Evolutionary conservation across 257 asterid genomes (phyloP).

Genomic region (Plantago elongata): DNA sequence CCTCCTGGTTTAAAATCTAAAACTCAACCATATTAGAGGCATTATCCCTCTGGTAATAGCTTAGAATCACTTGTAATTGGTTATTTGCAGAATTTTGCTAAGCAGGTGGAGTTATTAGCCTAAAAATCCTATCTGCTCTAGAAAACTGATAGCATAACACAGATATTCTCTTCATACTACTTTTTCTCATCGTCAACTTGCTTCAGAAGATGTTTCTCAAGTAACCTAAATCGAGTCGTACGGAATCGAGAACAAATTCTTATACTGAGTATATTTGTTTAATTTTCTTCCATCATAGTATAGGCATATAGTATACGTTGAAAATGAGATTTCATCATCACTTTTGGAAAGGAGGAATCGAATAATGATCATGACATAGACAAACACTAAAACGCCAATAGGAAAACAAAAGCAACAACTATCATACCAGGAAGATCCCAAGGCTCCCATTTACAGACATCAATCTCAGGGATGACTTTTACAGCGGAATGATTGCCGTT

Average conservation of each 20-base stretch:
- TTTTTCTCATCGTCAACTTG: neutral
- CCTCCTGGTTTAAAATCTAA: neutral
- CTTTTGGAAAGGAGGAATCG: conserved; percentile 6
- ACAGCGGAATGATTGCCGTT: conserved; percentile 67
- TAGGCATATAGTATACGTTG: neutral
- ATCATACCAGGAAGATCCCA: conserved; percentile 80
- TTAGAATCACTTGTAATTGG: too few relatives aligned
- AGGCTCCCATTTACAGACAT: conserved; percentile 88
- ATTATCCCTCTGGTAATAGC: too few relatives aligned
- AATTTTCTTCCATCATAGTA: neutral
- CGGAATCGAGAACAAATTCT: conserved; percentile 10
- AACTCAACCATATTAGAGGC: neutral
- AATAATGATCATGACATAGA: conserved; percentile 8
- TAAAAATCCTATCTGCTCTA: too few relatives aligned
- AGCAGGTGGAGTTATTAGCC: too few relatives aligned
- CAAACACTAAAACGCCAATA: conserved; percentile 6
- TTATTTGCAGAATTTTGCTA: too few relatives aligned
- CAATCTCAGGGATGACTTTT: conserved; percentile 65
- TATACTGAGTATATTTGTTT: neutral
- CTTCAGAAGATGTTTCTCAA: neutral
- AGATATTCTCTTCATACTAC: too few relatives aligned
- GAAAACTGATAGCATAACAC: too few relatives aligned
- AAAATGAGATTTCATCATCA: neutral
- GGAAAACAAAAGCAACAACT: conserved; percentile 8
- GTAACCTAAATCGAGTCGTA: neutral